Conservation (phyloP, 371 early-diverging fungal species). For the Mucor circinelloides region DNA sequence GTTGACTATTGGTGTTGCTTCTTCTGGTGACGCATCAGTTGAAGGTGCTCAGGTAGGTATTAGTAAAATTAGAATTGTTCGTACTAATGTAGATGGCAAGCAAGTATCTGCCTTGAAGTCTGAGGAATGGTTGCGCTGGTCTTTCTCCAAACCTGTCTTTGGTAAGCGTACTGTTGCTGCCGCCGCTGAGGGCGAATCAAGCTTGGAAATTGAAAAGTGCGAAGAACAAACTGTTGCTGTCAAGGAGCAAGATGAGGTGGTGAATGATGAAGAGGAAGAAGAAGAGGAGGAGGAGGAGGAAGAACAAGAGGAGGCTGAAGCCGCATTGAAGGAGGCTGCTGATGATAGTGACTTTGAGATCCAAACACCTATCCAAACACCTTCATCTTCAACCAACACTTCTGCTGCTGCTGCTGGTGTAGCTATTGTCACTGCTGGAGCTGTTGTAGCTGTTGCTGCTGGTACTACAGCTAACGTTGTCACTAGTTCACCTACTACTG, state of each 20-base stretch:
- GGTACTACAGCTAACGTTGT: slow-evolving; percentile 5
- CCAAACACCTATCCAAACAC: slow-evolving; percentile 23
- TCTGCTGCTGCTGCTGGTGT: slow-evolving; percentile 9
- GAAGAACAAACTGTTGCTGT: slow-evolving; percentile 33
- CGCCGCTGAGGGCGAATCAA: slow-evolving; percentile 3
- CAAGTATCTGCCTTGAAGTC: slow-evolving; percentile 29
- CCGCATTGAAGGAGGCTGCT: slow-evolving; percentile 11
- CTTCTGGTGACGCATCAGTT: slow-evolving; percentile 24
- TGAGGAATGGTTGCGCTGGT: slow-evolving; percentile 44
- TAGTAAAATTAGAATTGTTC: slow-evolving; percentile 23
- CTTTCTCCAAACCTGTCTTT: slow-evolving; percentile 44
- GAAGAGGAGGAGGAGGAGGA: slow-evolving; percentile 24
- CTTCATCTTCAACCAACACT: slow-evolving; percentile 22
- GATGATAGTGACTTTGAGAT: slow-evolving; percentile 16
- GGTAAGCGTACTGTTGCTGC: slow-evolving; percentile 21
- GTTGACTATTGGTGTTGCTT: slow-evolving; percentile 35
- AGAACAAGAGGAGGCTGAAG: slow-evolving; percentile 22
- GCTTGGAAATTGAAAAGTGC: slow-evolving; percentile 25
- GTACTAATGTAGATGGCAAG: slow-evolving; percentile 27
- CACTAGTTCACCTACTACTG: neutral
- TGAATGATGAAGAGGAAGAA: slow-evolving; percentile 30
- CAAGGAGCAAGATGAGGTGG: slow-evolving; percentile 32
- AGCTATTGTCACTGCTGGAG: slow-evolving; percentile 11
- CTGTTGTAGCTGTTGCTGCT: slow-evolving; percentile 10
- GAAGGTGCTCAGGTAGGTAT: slow-evolving; percentile 48